phyloP scores from a whole-genome alignment of 768 basidiomycete genomes.

The Tylopilus felleus region DNA sequence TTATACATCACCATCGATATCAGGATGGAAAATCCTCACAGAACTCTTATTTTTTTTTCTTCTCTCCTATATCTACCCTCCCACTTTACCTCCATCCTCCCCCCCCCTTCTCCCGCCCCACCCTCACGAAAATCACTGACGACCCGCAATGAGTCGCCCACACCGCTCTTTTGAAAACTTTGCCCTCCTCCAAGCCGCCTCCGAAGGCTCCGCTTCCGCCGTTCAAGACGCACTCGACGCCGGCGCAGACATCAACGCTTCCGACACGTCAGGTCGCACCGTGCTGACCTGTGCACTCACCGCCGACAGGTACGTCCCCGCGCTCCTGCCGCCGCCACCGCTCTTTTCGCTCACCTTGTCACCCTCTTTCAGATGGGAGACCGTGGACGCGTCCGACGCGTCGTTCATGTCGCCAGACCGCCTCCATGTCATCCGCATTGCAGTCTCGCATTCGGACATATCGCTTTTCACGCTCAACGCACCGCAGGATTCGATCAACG shows the following conservation, averaged over 20 bases:
- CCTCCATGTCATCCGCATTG: conserved; percentile 52
- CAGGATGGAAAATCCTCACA: conserved; percentile 20
- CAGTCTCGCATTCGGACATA: conserved; percentile 54
- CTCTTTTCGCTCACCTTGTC: conserved; percentile 1
- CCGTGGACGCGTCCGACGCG: conserved; percentile 68
- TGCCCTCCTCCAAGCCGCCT: conserved; percentile 52
- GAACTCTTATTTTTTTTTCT: conserved; percentile 4
- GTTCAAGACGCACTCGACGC: conserved; percentile 50
- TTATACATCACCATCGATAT: too few species aligned
- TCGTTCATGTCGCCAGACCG: conserved; percentile 58
- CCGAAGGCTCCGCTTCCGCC: conserved; percentile 51
- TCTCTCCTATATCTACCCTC: conserved; percentile 20
- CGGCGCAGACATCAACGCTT: conserved; percentile 68
- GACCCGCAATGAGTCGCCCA: conserved; percentile 36
- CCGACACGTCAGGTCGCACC: conserved; percentile 58
- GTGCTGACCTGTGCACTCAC: conserved; percentile 68
- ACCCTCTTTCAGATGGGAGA: conserved; percentile 52
- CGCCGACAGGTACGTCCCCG: conserved; percentile 60
- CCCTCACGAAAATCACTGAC: conserved; percentile 30
- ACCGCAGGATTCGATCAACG: conserved; percentile 65
- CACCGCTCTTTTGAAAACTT: conserved; percentile 40
- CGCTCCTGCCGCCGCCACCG: conserved; percentile 1
- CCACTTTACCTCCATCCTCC: conserved; percentile 7
- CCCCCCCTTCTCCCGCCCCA: neutral
- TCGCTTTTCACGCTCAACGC: conserved; percentile 71